These are phyloP conservation scores for Cryptococcus wingfieldii DNA, from an alignment of 1,284 basidiomycete genomes.

Conservation along the genomic window DNA sequence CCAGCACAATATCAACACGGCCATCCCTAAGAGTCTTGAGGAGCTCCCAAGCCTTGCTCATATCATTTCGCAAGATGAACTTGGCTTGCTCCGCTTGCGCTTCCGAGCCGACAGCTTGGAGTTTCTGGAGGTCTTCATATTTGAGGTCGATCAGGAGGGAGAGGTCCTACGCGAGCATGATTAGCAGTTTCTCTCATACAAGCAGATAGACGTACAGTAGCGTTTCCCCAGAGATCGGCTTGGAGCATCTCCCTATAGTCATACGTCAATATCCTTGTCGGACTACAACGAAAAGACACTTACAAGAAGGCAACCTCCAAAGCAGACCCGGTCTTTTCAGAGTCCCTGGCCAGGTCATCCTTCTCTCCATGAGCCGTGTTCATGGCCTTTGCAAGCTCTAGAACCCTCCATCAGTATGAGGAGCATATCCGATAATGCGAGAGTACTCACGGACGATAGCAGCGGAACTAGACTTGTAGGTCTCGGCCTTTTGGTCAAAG, in stretches of 20 bases:
- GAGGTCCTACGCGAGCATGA: conserved; percentile 33
- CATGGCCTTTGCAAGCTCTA: conserved; percentile 44
- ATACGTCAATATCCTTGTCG: not conserved
- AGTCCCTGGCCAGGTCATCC: conserved; percentile 29
- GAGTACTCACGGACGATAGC: conserved; percentile 65
- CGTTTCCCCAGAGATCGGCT: conserved; percentile 49
- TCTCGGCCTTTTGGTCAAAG: conserved; percentile 69
- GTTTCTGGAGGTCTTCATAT: conserved; percentile 68
- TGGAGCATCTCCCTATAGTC: conserved; percentile 47
- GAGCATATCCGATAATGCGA: not conserved
- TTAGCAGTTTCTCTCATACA: not conserved
- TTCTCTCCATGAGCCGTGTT: conserved; percentile 32
- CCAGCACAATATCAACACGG: conserved; percentile 81
- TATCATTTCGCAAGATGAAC: conserved; percentile 81
- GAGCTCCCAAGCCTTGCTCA: conserved; percentile 70
- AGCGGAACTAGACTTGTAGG: conserved; percentile 73
- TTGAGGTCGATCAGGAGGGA: conserved; percentile 48
- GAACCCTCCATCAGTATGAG: not conserved
- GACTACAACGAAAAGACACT: conserved; percentile 9
- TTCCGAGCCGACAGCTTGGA: conserved; percentile 76
- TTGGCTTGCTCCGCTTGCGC: conserved; percentile 68
- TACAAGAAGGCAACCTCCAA: conserved; percentile 47
- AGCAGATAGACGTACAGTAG: conserved; percentile 29
- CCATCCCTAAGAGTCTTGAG: conserved; percentile 57
- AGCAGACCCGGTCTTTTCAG: conserved; percentile 30